These are phyloP conservation scores for Neonectria neomacrospora DNA, from an alignment of 2,329 filamentous ascomycete species.

Conservation along the genomic window DNA sequence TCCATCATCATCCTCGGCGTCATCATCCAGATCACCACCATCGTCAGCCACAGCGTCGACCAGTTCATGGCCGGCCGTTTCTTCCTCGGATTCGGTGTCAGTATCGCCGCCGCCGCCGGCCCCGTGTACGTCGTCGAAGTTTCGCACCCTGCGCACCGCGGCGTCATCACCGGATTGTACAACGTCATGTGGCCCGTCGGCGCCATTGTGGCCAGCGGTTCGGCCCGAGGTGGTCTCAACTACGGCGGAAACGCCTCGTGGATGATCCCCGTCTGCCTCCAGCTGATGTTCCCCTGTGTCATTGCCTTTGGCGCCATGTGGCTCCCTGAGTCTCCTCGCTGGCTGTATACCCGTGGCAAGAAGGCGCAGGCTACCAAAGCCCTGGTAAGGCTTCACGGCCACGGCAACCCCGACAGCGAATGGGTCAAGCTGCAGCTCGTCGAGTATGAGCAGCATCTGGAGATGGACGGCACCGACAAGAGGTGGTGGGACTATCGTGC, in stretches of 20 bases:
- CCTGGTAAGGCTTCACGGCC: slow-evolving; percentile 55
- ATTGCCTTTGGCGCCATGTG: slow-evolving; percentile 47
- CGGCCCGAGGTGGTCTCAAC: slow-evolving; percentile 55
- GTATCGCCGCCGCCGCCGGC: slow-evolving; percentile 58
- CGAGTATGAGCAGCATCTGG: slow-evolving; percentile 58
- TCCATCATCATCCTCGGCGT: slow-evolving; percentile 57
- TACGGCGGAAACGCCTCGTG: slow-evolving; percentile 50
- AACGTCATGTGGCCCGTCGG: slow-evolving; percentile 59
- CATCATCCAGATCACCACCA: slow-evolving; percentile 56
- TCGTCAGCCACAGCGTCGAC: slow-evolving; percentile 38
- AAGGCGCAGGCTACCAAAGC: slow-evolving; percentile 44
- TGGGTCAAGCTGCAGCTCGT: slow-evolving; percentile 52
- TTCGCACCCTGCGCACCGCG: slow-evolving; percentile 58
- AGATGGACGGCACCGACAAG: slow-evolving; percentile 59
- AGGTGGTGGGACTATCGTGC: slow-evolving; percentile 61
- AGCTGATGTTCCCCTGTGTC: slow-evolving; percentile 53
- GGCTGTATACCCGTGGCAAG: slow-evolving; percentile 53
- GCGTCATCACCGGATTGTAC: slow-evolving; percentile 66
- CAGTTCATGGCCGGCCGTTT: slow-evolving; percentile 68
- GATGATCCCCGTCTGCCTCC: slow-evolving; percentile 54
- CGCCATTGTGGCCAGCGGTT: slow-evolving; percentile 59
- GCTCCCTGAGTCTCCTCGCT: slow-evolving; percentile 53
- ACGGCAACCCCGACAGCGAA: slow-evolving; percentile 51
- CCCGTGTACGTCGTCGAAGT: slow-evolving; percentile 61
- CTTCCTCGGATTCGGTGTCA: slow-evolving; percentile 67